A percentile compares a stretch with the other conserved stretches of the same genome.
phyloP scores from a whole-genome alignment of 495 filamentous ascomycete genomes.

The Annulohypoxylon stygium region DNA sequence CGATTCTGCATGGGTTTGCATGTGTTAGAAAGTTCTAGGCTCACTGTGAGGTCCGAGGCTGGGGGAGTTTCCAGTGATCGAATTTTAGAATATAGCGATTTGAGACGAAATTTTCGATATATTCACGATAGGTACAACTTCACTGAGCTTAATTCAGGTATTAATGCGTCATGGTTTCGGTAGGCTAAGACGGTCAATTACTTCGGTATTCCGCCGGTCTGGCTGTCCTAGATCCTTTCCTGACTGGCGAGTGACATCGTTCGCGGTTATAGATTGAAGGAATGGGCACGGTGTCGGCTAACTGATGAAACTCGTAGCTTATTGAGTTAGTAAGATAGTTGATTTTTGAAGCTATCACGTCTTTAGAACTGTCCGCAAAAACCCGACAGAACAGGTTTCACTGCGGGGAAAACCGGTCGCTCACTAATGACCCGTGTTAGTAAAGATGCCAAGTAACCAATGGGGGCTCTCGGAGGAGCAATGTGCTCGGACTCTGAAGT shows the following conservation, averaged over 20 bases:
- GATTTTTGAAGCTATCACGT: slow-evolving; percentile 38
- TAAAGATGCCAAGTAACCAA: slow-evolving; percentile 30
- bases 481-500: slow-evolving; percentile 41
- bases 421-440: slow-evolving; percentile 25
- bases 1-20: slow-evolving; percentile 30
- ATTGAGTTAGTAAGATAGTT: not conserved
- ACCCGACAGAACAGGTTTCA: slow-evolving; percentile 42
- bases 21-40: slow-evolving; percentile 42
- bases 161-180: slow-evolving; percentile 37
- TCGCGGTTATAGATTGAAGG: slow-evolving; percentile 24
- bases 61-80: slow-evolving; percentile 8
- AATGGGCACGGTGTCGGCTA: slow-evolving; percentile 24
- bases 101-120: slow-evolving; percentile 19
- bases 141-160: slow-evolving; percentile 46
- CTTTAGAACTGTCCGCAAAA: slow-evolving; percentile 34
- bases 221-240: slow-evolving; percentile 9
- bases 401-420: slow-evolving; percentile 39
- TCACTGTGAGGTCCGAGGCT: slow-evolving; percentile 6
- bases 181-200: slow-evolving; percentile 46
- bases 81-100: slow-evolving; percentile 18
- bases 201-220: slow-evolving; percentile 36
- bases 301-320: slow-evolving; percentile 21
- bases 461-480: slow-evolving; percentile 25
- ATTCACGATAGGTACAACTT: slow-evolving; percentile 40
- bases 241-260: slow-evolving; percentile 19